Percentiles rank a stretch among this genome's conserved stretches.
These are phyloP conservation scores for Termitomyces sp. DNA, from an alignment of 768 basidiomycete species.

Conservation along the genomic window DNA sequence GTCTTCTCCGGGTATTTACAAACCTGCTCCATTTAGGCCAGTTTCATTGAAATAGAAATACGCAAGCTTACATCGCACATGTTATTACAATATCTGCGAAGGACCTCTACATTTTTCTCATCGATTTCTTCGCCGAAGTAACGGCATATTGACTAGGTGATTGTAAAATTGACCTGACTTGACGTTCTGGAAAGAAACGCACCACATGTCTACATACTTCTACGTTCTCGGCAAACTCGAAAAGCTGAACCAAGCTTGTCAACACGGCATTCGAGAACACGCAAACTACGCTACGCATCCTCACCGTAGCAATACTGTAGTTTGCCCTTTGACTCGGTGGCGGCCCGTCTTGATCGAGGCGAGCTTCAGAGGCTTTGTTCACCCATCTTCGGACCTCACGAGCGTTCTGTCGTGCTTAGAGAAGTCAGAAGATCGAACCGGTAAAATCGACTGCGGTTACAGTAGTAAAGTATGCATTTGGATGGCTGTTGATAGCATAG, in stretches of 20 bases:
- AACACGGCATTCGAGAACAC: neutral
- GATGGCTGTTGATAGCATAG: slow-evolving; percentile 48
- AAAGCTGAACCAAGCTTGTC: slow-evolving; percentile 18
- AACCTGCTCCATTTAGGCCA: slow-evolving; percentile 35
- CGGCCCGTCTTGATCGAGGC: slow-evolving; percentile 46
- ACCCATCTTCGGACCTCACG: slow-evolving; percentile 50
- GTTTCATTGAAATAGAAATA: neutral
- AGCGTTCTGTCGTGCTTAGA: slow-evolving; percentile 71
- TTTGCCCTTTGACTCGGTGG: slow-evolving; percentile 63
- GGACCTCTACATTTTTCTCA: slow-evolving; percentile 32
- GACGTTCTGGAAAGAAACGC: slow-evolving; percentile 18
- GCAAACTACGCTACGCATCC: slow-evolving; percentile 11
- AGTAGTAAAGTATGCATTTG: slow-evolving; percentile 81
- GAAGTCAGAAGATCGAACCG: neutral
- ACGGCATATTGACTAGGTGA: slow-evolving; percentile 61
- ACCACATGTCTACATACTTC: slow-evolving; percentile 69
- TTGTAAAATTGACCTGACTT: neutral
- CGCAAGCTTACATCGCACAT: slow-evolving; percentile 72
- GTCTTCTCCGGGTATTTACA: slow-evolving; percentile 77
- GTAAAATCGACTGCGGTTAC: slow-evolving; percentile 31
- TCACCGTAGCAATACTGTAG: slow-evolving; percentile 59
- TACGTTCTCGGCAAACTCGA: slow-evolving; percentile 53
- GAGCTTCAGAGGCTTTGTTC: slow-evolving; percentile 36
- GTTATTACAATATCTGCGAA: slow-evolving; percentile 53
- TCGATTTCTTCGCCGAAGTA: slow-evolving; percentile 76